Conservation (phyloP, 768 basidiomycete species). For the Leccinum subgranulosum region DNA sequence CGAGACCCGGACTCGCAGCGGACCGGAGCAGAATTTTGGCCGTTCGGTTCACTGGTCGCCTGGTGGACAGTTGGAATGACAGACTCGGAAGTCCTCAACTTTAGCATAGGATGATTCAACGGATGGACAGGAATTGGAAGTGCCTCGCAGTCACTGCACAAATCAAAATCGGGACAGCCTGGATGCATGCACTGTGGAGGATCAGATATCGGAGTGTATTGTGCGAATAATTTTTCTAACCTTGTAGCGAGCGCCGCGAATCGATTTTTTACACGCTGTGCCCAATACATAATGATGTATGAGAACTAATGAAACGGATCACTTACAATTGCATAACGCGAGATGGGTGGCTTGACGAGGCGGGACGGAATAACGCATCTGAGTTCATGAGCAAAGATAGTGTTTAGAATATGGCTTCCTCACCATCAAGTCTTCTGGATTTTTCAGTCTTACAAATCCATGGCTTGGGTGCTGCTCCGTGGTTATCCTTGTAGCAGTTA, state of each 20-base stretch:
- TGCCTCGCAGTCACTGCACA: slow-evolving; percentile 78
- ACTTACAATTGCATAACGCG: slow-evolving; percentile 58
- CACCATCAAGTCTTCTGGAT: slow-evolving; percentile 57
- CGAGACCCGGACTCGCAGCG: background rate
- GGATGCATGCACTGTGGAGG: slow-evolving; percentile 71
- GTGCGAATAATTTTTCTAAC: slow-evolving; percentile 31
- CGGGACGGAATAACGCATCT: slow-evolving; percentile 30
- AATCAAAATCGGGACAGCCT: slow-evolving; percentile 75
- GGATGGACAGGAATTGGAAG: slow-evolving; percentile 78
- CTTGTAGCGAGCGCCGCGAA: slow-evolving; percentile 72
- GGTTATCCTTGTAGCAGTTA: slow-evolving; percentile 47
- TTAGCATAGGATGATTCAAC: slow-evolving; percentile 65
- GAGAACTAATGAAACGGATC: background rate
- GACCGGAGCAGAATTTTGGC: background rate
- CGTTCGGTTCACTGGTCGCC: background rate
- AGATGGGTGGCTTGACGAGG: slow-evolving; percentile 37
- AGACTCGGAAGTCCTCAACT: slow-evolving; percentile 57
- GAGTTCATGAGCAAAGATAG: background rate
- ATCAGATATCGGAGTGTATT: background rate
- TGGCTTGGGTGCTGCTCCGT: slow-evolving; percentile 74
- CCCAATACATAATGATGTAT: background rate
- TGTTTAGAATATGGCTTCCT: slow-evolving; percentile 16
- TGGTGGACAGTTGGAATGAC: slow-evolving; percentile 44
- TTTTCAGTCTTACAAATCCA: slow-evolving; percentile 62
- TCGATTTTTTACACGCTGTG: slow-evolving; percentile 45